Conservation (phyloP, 148 eudicot species). For the Rhododendron ferrugineum region DNA sequence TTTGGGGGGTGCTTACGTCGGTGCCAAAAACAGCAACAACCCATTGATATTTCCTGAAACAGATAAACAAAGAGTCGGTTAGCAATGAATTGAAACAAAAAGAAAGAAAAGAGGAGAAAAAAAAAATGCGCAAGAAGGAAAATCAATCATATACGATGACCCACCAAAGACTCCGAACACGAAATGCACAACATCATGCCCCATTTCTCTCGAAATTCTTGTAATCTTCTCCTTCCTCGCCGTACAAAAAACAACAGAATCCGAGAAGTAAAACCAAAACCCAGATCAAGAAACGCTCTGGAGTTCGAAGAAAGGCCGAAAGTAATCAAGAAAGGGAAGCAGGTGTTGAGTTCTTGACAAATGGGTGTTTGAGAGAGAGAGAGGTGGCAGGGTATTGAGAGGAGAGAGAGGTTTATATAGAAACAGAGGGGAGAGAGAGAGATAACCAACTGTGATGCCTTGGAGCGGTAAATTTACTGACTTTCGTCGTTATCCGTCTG, state of each 20-base stretch:
- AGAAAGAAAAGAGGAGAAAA: not conserved
- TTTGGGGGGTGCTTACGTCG: slow-evolving; percentile 24
- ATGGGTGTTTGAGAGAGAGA: not conserved
- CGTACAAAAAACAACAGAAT: not conserved
- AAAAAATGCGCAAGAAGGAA: not conserved
- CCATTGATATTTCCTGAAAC: slow-evolving; percentile 19
- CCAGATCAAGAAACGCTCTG: not conserved
- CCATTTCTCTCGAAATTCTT: slow-evolving; percentile 10
- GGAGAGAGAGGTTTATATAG: not conserved
- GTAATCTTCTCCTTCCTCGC: not conserved
- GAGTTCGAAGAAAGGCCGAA: not conserved
- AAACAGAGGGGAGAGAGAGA: not conserved
- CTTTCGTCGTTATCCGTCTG: not conserved
- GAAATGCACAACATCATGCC: slow-evolving; percentile 8
- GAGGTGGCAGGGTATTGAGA: not conserved
- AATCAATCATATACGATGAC: not conserved
- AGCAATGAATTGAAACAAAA: not conserved
- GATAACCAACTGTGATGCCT: not conserved
- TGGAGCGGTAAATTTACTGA: not conserved
- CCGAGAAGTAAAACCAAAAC: not conserved
- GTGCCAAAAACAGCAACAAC: slow-evolving; percentile 23
- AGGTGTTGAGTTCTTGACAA: not conserved
- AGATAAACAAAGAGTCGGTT: not conserved
- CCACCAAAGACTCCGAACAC: slow-evolving; percentile 28
- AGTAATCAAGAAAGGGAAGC: not conserved